A percentile compares a stretch with the other conserved stretches of the same genome.
These are phyloP conservation scores for Papiliotrema laurentii DNA, from an alignment of 1,284 basidiomycete species.

Conservation along the genomic window DNA sequence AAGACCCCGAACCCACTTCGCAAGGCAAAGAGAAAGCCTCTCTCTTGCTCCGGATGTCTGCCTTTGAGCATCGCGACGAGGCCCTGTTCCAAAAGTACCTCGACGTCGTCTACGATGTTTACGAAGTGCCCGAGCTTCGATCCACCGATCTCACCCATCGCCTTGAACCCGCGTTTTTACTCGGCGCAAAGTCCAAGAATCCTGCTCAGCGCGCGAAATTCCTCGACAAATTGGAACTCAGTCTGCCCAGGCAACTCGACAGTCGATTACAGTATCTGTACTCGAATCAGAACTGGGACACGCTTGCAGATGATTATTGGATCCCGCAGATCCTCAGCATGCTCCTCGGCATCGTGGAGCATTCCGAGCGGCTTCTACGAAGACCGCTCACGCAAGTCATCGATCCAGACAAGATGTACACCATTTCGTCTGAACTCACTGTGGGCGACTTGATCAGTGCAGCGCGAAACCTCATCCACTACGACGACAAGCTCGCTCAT, in stretches of 20 bases:
- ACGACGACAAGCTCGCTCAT: slow-evolving; percentile 73
- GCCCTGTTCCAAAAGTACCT: slow-evolving; percentile 81
- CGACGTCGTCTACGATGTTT: slow-evolving; percentile 90
- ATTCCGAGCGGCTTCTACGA: slow-evolving; percentile 51
- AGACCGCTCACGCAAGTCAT: slow-evolving; percentile 13
- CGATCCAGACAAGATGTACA: slow-evolving; percentile 22
- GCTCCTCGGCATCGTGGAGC: slow-evolving; percentile 76
- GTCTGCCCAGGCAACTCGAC: slow-evolving; percentile 75
- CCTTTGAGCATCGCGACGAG: slow-evolving; percentile 73
- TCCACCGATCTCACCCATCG: slow-evolving; percentile 92
- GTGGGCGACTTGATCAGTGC: slow-evolving; percentile 65
- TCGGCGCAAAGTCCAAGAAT: slow-evolving; percentile 85
- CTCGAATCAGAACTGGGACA: slow-evolving; percentile 94
- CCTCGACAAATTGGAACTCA: slow-evolving; percentile 84
- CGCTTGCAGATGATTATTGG: slow-evolving; percentile 91
- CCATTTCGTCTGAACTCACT: slow-evolving; percentile 28
- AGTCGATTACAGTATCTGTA: slow-evolving; percentile 85
- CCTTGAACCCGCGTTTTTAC: slow-evolving; percentile 87
- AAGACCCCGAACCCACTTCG: slow-evolving; percentile 66
- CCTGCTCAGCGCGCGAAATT: slow-evolving; percentile 76
- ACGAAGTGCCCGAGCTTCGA: slow-evolving; percentile 76
- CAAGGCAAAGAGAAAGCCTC: slow-evolving; percentile 95
- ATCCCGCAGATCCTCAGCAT: slow-evolving; percentile 88
- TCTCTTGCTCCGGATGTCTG: slow-evolving; percentile 83
- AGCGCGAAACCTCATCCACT: slow-evolving; percentile 76